A percentile compares a stretch with the other conserved stretches of the same genome.
phyloP scores from a whole-genome alignment of 768 basidiomycete species.

The Hysterangium stoloniferum region DNA sequence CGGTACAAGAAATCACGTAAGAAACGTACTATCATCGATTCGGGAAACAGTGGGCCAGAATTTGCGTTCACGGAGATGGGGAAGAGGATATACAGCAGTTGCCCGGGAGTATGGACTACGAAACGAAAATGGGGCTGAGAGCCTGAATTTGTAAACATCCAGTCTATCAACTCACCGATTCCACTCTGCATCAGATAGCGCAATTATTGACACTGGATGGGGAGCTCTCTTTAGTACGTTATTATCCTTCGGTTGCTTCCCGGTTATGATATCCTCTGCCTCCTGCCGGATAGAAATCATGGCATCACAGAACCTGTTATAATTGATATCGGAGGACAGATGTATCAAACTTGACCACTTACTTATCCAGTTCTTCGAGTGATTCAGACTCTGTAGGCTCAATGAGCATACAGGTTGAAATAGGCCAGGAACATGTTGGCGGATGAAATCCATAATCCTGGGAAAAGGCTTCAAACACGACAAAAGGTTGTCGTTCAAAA shows the following conservation, averaged over 20 bases:
- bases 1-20: no score
- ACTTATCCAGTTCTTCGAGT: constrained; percentile 87
- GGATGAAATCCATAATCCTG: constrained; percentile 93
- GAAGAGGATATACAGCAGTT: constrained; percentile 83
- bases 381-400: constrained; percentile 97
- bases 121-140: neutral
- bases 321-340: no score
- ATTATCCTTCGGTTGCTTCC: constrained; percentile 84
- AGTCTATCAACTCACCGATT: constrained; percentile 49
- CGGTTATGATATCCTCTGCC: constrained; percentile 77
- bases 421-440: constrained; percentile 98
- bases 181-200: constrained; percentile 75
- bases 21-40: constrained; percentile 79
- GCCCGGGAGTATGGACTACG: constrained; percentile 82
- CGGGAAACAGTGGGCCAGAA: constrained; percentile 95
- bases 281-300: constrained; percentile 96
- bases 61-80: constrained; percentile 79
- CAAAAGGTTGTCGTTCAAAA: constrained; percentile 16
- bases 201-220: constrained; percentile 73
- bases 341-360: constrained; percentile 12
- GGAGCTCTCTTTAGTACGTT: constrained; percentile 94
- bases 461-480: neutral
- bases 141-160: neutral
- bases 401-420: constrained; percentile 93
- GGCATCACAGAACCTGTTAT: constrained; percentile 90